These are phyloP conservation scores for Ogataea kodamae DNA, from an alignment of 805 yeast species.

Conservation along the genomic window DNA sequence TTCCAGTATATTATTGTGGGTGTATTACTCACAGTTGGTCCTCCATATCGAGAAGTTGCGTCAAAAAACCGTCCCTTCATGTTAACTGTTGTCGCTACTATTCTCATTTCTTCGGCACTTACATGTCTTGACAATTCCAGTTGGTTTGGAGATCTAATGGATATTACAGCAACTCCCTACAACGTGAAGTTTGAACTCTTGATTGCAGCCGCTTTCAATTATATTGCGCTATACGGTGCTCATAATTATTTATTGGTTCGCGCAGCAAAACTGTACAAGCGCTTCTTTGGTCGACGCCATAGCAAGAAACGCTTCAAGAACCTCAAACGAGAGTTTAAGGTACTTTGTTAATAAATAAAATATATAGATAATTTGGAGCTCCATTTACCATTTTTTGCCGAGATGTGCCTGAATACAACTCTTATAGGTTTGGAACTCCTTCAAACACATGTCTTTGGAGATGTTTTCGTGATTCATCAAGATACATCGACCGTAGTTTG, in stretches of 20 bases:
- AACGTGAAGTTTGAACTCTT: conserved; percentile 52
- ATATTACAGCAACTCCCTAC: conserved; percentile 58
- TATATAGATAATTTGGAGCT: conserved; percentile 1
- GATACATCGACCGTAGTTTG: conserved; percentile 54
- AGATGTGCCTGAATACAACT: conserved; percentile 43
- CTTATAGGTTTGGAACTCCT: conserved; percentile 48
- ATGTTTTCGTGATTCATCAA: conserved; percentile 47
- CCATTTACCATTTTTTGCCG: conserved; percentile 32
- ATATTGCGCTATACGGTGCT: conserved; percentile 43
- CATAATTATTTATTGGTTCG: conserved; percentile 41
- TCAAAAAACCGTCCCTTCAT: conserved; percentile 68
- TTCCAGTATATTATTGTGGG: conserved; percentile 89
- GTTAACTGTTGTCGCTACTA: conserved; percentile 50
- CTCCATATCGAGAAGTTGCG: conserved; percentile 85
- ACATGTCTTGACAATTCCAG: conserved; percentile 53
- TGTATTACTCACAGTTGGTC: conserved; percentile 81
- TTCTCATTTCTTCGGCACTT: conserved; percentile 46
- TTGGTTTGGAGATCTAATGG: conserved; percentile 65
- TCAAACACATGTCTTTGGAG: conserved; percentile 47
- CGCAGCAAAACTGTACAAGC: conserved; percentile 40
- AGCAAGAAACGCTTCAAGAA: conserved; percentile 39
- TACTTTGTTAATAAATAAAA: conserved; percentile 10
- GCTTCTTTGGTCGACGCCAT: conserved; percentile 28
- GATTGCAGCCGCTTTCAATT: conserved; percentile 46
- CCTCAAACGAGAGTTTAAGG: conserved; percentile 28